These are phyloP conservation scores for Thermothielavioides terrestris DNA, from an alignment of 495 filamentous ascomycete genomes.

Conservation along the genomic window DNA sequence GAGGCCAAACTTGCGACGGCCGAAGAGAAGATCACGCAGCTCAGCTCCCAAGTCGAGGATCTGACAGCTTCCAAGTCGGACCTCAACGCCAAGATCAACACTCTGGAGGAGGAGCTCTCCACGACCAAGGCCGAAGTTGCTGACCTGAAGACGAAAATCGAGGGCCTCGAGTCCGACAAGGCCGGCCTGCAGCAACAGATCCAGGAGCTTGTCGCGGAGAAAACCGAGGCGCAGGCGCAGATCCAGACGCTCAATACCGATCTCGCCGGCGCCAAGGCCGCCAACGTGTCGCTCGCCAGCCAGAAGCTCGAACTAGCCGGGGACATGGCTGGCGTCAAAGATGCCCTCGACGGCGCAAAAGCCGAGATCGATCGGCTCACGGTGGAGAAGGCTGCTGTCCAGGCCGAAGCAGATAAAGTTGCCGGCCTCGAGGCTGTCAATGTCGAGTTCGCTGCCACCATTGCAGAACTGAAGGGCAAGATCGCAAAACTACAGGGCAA, in stretches of 20 bases:
- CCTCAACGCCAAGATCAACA: constrained; percentile 15
- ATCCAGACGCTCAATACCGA: constrained; percentile 24
- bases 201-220: constrained; percentile 14
- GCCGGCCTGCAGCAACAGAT: constrained; percentile 28
- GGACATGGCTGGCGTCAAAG: constrained; percentile 15
- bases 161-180: constrained; percentile 30
- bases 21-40: constrained; percentile 16
- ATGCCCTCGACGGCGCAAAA: constrained; percentile 17
- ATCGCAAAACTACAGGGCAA: constrained; percentile 15
- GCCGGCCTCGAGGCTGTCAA: constrained; percentile 9
- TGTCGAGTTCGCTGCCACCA: constrained; percentile 22
- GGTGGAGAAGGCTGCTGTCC: constrained; percentile 23
- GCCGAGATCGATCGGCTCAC: constrained; percentile 20
- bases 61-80: constrained; percentile 17
- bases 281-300: constrained; percentile 24
- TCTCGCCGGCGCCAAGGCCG: constrained; percentile 24
- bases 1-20: constrained; percentile 18
- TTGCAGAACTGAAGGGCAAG: constrained; percentile 16
- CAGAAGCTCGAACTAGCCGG: constrained; percentile 24
- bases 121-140: constrained; percentile 12
- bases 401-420: constrained; percentile 25
- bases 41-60: constrained; percentile 15
- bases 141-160: constrained; percentile 21
- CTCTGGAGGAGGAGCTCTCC: constrained; percentile 17
- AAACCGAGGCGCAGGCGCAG: constrained; percentile 12